Evolutionary conservation across 2,329 filamentous ascomycete species (phyloP).

Genomic region (Falciphora oryzae): DNA sequence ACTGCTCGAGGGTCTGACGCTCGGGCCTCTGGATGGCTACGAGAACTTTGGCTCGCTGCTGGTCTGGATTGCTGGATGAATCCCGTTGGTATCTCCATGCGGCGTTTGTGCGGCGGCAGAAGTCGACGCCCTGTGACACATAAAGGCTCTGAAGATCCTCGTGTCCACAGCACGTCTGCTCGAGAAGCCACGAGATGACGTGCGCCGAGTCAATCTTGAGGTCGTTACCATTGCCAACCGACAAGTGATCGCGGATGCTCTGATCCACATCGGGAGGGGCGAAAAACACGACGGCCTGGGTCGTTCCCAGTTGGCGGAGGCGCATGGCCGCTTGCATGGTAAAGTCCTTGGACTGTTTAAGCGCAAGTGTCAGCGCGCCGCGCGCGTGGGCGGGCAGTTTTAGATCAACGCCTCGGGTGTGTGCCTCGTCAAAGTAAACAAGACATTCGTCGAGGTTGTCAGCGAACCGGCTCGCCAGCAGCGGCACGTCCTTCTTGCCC

Average conservation of each 20-base stretch:
- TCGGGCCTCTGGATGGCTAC: constrained; percentile 44
- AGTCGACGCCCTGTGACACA: constrained; percentile 54
- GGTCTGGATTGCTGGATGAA: constrained; percentile 28
- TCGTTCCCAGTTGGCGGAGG: constrained; percentile 62
- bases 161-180: constrained; percentile 55
- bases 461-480: constrained; percentile 54
- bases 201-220: constrained; percentile 36
- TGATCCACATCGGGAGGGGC: constrained; percentile 56
- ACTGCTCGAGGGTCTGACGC: constrained; percentile 47
- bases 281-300: constrained; percentile 59
- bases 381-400: constrained; percentile 51
- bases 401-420: constrained; percentile 66
- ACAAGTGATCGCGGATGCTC: constrained; percentile 46
- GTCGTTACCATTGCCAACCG: no score
- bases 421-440: constrained; percentile 64
- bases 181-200: constrained; percentile 52
- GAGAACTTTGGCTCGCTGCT: constrained; percentile 35
- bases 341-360: constrained; percentile 60
- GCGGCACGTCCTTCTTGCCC: constrained; percentile 43
- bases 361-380: constrained; percentile 63
- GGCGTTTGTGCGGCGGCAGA: constrained; percentile 49
- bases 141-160: constrained; percentile 55
- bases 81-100: constrained; percentile 30
- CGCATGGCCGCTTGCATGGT: constrained; percentile 68
- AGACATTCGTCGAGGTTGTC: constrained; percentile 53